A percentile compares a stretch with the other conserved stretches of the same genome.
These are phyloP conservation scores for Penicillium sp. DNA, from an alignment of 2,329 filamentous ascomycete species.

Conservation along the genomic window DNA sequence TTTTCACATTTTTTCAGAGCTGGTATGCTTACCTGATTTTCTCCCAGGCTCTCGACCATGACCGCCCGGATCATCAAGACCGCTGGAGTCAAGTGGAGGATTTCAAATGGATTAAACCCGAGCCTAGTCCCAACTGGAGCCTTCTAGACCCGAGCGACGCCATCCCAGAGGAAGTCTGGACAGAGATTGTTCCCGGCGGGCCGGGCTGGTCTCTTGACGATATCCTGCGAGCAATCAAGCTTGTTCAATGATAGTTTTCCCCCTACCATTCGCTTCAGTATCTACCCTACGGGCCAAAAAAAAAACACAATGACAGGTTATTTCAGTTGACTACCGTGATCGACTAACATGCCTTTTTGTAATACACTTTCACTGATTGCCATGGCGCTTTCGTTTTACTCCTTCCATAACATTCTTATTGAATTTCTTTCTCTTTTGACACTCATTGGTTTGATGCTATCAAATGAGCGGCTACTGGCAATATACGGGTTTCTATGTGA, in stretches of 20 bases:
- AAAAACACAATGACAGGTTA: background rate
- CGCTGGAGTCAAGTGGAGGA: constrained; percentile 92
- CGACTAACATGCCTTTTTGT: background rate
- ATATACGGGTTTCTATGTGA: background rate
- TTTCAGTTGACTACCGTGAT: background rate
- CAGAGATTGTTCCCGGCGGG: constrained; percentile 63
- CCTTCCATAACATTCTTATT: background rate
- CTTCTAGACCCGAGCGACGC: constrained; percentile 62
- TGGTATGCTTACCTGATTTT: constrained; percentile 6
- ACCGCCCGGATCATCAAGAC: constrained; percentile 51
- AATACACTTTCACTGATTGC: background rate
- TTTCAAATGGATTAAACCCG: constrained; percentile 93
- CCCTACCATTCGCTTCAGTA: background rate
- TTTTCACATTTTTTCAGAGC: background rate
- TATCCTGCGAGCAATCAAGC: constrained; percentile 53
- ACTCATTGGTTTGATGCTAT: background rate
- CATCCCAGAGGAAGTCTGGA: constrained; percentile 67
- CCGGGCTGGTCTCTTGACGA: constrained; percentile 64
- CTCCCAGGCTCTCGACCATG: constrained; percentile 31
- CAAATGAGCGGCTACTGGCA: background rate
- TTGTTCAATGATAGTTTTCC: constrained; percentile 15
- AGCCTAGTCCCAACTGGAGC: constrained; percentile 85
- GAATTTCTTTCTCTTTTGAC: background rate
- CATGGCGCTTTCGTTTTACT: background rate
- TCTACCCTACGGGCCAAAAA: background rate